Percentiles rank a stretch among this genome's conserved stretches.
phyloP scores from a whole-genome alignment of 2,329 filamentous ascomycete species.

The Alternaria atra region DNA sequence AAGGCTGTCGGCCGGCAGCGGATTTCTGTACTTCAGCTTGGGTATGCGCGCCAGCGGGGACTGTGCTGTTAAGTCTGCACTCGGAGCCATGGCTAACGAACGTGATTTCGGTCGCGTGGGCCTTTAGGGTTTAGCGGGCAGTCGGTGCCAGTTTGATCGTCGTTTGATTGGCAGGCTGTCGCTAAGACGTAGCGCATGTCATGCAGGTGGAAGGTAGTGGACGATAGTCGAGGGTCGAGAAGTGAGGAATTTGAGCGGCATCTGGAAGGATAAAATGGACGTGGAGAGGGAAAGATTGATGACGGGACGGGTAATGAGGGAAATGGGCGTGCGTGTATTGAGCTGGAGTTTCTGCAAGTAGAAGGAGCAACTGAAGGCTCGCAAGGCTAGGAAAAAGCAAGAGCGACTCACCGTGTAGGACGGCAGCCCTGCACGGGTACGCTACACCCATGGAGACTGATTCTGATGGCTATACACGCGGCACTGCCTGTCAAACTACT shows the following conservation, averaged over 20 bases:
- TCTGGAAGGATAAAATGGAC: slow-evolving; percentile 3
- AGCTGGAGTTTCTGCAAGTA: slow-evolving; percentile 9
- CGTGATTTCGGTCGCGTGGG: slow-evolving; percentile 36
- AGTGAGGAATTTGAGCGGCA: slow-evolving; percentile 4
- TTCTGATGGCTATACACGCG: background rate
- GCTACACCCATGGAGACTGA: slow-evolving; percentile 1
- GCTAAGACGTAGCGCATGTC: slow-evolving; percentile 26
- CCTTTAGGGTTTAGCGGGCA: slow-evolving; percentile 30
- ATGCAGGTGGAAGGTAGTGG: slow-evolving; percentile 21
- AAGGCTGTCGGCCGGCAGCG: slow-evolving; percentile 33
- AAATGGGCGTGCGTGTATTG: background rate
- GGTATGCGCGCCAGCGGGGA: slow-evolving; percentile 43
- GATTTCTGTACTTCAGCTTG: slow-evolving; percentile 48
- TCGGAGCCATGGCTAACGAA: slow-evolving; percentile 39
- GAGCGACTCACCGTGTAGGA: slow-evolving; percentile 15
- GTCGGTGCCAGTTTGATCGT: slow-evolving; percentile 17
- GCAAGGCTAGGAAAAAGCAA: slow-evolving; percentile 11
- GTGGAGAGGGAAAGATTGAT: slow-evolving; percentile 7
- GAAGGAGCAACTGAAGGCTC: slow-evolving; percentile 18
- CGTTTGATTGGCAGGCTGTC: slow-evolving; percentile 33
- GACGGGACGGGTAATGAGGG: slow-evolving; percentile 1
- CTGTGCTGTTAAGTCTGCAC: slow-evolving; percentile 38
- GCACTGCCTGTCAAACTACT: background rate
- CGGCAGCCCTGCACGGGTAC: slow-evolving; percentile 1
- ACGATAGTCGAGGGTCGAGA: slow-evolving; percentile 18